Conservation (phyloP, 2,329 filamentous ascomycete species). For the Fusarium sp. region DNA sequence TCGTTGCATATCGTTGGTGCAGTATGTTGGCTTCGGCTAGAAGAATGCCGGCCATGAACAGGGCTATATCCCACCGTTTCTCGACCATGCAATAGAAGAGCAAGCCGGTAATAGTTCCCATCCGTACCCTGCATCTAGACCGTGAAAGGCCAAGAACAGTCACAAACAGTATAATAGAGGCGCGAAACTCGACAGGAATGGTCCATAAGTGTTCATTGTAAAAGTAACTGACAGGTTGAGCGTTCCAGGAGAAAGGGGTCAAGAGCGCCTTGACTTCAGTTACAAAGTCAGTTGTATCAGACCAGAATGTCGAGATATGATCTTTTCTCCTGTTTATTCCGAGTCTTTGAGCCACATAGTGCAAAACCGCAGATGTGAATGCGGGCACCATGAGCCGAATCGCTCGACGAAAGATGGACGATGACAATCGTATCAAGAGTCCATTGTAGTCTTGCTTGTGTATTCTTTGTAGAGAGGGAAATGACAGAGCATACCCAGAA, state of each 20-base stretch:
- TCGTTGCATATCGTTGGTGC: background rate
- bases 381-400: background rate
- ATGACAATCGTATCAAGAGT: background rate
- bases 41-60: background rate
- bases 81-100: background rate
- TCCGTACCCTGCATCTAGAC: background rate
- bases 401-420: background rate
- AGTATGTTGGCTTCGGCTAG: background rate
- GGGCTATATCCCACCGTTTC: background rate
- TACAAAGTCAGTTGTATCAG: background rate
- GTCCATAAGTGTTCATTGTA: background rate
- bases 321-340: background rate
- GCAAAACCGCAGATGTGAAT: background rate
- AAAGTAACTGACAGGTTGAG: background rate
- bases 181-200: conserved; percentile 3
- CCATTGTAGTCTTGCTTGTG: background rate
- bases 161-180: background rate
- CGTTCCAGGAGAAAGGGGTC: background rate
- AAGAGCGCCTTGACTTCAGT: background rate
- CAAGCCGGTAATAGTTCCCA: background rate
- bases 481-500: background rate
- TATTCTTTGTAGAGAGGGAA: background rate
- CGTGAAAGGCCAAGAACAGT: background rate
- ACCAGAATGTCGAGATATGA: background rate
- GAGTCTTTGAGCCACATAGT: background rate